Evolutionary conservation across 176 grass and related monocot species (phyloP).

Genomic region (Tuctoria greenei): DNA sequence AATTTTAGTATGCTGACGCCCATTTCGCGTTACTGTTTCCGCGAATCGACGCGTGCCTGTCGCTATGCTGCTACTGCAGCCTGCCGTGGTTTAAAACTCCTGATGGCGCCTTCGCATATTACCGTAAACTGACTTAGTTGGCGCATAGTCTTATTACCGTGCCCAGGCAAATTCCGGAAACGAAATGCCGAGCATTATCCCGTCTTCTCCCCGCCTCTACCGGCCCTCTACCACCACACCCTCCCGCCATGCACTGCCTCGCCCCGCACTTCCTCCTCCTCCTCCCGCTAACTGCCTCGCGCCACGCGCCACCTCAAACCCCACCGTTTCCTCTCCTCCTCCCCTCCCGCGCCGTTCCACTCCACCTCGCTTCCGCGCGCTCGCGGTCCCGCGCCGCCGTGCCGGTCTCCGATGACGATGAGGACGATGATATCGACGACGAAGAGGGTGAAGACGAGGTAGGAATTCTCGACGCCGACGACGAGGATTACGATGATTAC

Average conservation of each 20-base stretch:
- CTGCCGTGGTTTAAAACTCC: not conserved
- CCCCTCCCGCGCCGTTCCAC: not conserved
- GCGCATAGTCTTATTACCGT: not conserved
- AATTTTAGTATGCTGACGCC: not conserved
- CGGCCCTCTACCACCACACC: constrained; percentile 26
- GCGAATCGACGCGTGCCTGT: not conserved
- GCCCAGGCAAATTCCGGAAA: constrained; percentile 5
- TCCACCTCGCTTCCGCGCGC: constrained; percentile 35
- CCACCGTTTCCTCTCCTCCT: constrained; percentile 11
- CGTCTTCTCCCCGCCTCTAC: constrained; percentile 36
- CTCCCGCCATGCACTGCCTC: constrained; percentile 50
- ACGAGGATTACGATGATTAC: constrained; percentile 46
- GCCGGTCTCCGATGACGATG: constrained; percentile 52
- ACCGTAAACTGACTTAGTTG: not conserved
- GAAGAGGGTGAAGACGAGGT: constrained; percentile 50
- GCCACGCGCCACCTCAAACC: constrained; percentile 35
- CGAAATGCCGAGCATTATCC: constrained; percentile 47
- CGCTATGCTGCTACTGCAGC: not conserved
- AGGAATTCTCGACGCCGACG: constrained; percentile 35
- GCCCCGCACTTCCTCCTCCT: constrained; percentile 47
- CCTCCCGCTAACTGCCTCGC: constrained; percentile 33
- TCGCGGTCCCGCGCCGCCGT: constrained; percentile 43
- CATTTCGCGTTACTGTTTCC: too few species aligned
- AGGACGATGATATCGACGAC: constrained; percentile 52
- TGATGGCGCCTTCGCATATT: not conserved